A percentile compares a stretch with the other conserved stretches of the same genome.
Evolutionary conservation across 2,329 filamentous ascomycete species (phyloP).

Genomic region (Cladosporium sp.): DNA sequence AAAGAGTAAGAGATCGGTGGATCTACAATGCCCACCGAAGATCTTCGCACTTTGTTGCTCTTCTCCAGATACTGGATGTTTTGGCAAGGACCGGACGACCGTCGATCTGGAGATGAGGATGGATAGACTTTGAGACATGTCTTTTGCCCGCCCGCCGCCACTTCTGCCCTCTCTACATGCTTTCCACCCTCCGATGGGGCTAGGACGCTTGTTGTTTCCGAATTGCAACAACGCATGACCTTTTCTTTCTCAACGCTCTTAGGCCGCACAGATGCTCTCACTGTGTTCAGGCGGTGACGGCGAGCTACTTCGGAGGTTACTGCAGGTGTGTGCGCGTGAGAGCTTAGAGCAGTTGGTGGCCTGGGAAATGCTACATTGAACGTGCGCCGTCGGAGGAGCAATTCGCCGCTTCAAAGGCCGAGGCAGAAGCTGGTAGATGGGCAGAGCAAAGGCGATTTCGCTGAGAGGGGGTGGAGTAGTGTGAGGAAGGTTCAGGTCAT

Average conservation of each 20-base stretch:
- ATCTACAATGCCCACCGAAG: constrained; percentile 10
- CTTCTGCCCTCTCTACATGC: too few relatives aligned
- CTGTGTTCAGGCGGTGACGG: neutral
- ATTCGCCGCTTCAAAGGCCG: neutral
- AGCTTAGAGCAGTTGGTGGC: constrained; percentile 2
- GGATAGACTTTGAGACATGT: constrained; percentile 8
- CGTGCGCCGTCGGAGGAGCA: constrained; percentile 2
- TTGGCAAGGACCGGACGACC: too few relatives aligned
- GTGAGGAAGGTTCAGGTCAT: neutral
- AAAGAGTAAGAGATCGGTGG: constrained; percentile 9
- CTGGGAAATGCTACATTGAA: constrained; percentile 5
- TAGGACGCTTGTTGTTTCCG: too few relatives aligned
- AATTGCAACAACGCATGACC: too few relatives aligned
- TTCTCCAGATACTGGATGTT: constrained; percentile 1
- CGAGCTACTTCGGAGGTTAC: too few relatives aligned
- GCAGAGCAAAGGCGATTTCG: neutral
- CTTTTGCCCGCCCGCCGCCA: too few relatives aligned
- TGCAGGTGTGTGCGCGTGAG: neutral
- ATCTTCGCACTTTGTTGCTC: neutral
- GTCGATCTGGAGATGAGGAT: constrained; percentile 11
- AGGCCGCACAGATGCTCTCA: neutral
- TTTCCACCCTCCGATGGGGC: too few relatives aligned
- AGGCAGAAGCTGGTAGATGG: neutral
- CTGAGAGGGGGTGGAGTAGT: neutral
- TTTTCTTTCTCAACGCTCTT: neutral